Evolutionary conservation across 2,329 filamentous ascomycete genomes (phyloP), one percentile per base, ranked within the genome.

Genomic region (Nakataea oryzae): DNA sequence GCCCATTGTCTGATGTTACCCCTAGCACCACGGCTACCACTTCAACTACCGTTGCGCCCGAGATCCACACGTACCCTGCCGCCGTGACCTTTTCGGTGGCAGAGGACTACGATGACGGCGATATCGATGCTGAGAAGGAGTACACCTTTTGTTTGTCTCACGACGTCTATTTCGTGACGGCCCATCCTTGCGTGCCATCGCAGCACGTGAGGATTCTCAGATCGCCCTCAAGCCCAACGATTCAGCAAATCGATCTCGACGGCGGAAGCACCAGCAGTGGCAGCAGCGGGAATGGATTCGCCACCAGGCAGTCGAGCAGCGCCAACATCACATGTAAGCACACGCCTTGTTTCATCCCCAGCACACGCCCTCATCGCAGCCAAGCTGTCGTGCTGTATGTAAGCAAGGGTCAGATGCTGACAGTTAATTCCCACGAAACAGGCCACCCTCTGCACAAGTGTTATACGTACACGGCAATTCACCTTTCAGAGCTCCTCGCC

Each of bases 141-240:
- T 67, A 78, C 61, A 75, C 75, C 1, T 77, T 80, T 60, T 68
- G 77, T 1, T 71, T 89, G 12, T 72, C 74, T 7, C 81, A 85
- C 65, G 85, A 88, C 63, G 78, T 87, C 27, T 81, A 81, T 66
- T 88, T 88, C 69, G 82, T 87, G 24, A 87, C 86, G 0, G 85
- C 85, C 0, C 84, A 87, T 66, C 86, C 86, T 0, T 89, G 86
- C 67, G 79, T 82, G 6, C 80, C 82, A 1, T 84, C 83, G 1
- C 77, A 78, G 60, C 78, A 81, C 62, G 81, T 85, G 2, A 81
- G 79, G 64, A 80, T 86, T 62, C 69, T 87, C 60, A 84, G 82
- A 69, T 84, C 83, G 17, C 81, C 83, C 0, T 79, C 80, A 1
- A 86, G 82, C 67, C 83, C 84, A 26, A 83, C 81, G 1, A 83